Conservation (phyloP, 441 rosid species). For the Hura crepitans region DNA sequence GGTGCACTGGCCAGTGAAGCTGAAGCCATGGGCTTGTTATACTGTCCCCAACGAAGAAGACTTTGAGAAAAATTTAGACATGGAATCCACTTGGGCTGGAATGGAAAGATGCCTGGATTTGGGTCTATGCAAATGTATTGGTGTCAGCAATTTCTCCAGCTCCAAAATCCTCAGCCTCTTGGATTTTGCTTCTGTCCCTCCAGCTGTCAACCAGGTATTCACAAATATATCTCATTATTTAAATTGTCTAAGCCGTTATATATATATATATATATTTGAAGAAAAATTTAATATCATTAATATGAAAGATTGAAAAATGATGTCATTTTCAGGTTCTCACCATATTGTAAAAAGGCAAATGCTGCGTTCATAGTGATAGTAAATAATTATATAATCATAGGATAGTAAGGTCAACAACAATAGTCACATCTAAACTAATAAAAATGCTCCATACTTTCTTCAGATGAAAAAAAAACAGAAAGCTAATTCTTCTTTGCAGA, state of each 20-base stretch:
- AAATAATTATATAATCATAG: not conserved
- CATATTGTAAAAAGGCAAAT: not conserved
- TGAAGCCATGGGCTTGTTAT: slow-evolving; percentile 54
- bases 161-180: slow-evolving; percentile 42
- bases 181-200: slow-evolving; percentile 59
- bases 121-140: slow-evolving; percentile 70
- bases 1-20: slow-evolving; percentile 91
- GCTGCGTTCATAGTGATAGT: not conserved
- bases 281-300: no score
- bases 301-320: no score
- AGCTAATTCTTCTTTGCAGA: no score
- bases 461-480: no score
- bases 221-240: no score
- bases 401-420: not conserved
- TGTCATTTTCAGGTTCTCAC: not conserved
- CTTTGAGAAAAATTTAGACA: slow-evolving; percentile 47
- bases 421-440: not conserved
- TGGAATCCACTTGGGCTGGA: slow-evolving; percentile 67
- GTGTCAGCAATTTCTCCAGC: slow-evolving; percentile 85
- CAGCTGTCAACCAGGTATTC: slow-evolving; percentile 80
- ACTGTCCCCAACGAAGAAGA: slow-evolving; percentile 70
- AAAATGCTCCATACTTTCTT: no score
- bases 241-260: no score
- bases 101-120: slow-evolving; percentile 75
- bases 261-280: no score